Conservation (phyloP, 75 land plant genomes). For the Pseudotsuga menziesii region DNA sequence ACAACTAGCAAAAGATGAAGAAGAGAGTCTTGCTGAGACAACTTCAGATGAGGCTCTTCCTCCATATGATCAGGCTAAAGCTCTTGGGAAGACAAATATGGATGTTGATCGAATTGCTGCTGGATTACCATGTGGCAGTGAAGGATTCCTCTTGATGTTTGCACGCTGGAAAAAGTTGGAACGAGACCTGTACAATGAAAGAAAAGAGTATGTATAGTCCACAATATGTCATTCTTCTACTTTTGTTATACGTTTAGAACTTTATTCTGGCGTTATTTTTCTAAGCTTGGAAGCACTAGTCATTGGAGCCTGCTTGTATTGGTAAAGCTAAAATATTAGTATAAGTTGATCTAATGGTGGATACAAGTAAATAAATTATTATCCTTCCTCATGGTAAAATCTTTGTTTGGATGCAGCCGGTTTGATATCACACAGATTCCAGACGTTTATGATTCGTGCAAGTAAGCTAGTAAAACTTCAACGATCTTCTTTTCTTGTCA, state of each 20-base stretch:
- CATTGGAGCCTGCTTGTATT: neutral
- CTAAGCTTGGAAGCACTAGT: neutral
- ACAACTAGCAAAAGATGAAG: slow-evolving; percentile 87
- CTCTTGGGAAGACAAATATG: slow-evolving; percentile 94
- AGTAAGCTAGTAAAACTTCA: slow-evolving; percentile 48
- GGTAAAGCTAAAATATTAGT: slow-evolving; percentile 1
- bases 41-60: slow-evolving; percentile 66
- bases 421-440: slow-evolving; percentile 98
- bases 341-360: slow-evolving; percentile 6
- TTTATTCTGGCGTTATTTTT: neutral
- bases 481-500: neutral
- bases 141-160: slow-evolving; percentile 97
- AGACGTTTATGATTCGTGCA: slow-evolving; percentile 97
- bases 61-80: slow-evolving; percentile 98
- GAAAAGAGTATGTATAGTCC: slow-evolving; percentile 64
- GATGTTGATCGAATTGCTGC: slow-evolving; percentile 98
- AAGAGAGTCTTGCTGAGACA: slow-evolving; percentile 65
- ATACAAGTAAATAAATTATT: neutral
- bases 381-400: slow-evolving; percentile 1
- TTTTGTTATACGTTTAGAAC: neutral
- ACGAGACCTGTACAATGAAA: slow-evolving; percentile 93
- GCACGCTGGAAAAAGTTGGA: slow-evolving; percentile 99
- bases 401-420: slow-evolving; percentile 57
- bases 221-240: neutral
- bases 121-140: slow-evolving; percentile 99